phyloP scores from a whole-genome alignment of 2,329 filamentous ascomycete species.

The Pseudogymnoascus sp. region DNA sequence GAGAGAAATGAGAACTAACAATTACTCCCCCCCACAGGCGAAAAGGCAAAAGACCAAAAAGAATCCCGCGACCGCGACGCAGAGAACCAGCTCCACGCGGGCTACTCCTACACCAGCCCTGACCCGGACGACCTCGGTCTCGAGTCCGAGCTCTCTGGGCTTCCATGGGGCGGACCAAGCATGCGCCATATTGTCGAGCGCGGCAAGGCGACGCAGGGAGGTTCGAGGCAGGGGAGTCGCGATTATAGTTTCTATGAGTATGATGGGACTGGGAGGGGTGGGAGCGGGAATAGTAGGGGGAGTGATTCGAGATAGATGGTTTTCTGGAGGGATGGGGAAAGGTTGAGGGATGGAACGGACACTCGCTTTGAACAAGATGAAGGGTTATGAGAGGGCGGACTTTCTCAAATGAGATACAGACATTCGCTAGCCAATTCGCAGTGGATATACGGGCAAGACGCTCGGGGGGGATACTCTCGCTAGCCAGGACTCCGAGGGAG shows the following conservation, averaged over 20 bases:
- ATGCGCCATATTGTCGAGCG: conserved; percentile 43
- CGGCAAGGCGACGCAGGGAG: conserved; percentile 34
- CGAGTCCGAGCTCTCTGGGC: conserved; percentile 50
- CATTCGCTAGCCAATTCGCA: not conserved
- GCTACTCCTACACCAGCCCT: conserved; percentile 54
- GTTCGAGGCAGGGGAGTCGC: conserved; percentile 21
- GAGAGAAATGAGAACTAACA: not conserved
- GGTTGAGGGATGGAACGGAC: not conserved
- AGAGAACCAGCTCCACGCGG: conserved; percentile 55
- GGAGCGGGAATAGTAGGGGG: conserved; percentile 17
- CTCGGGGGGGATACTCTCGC: not conserved
- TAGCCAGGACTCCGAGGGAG: not conserved
- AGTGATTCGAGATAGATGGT: conserved; percentile 17
- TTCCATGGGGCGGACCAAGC: conserved; percentile 65
- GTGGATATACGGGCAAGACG: not conserved
- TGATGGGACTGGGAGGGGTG: conserved; percentile 22
- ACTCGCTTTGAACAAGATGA: not conserved
- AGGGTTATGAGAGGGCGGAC: not conserved
- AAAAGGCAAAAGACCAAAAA: conserved; percentile 59
- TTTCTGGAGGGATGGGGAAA: not conserved
- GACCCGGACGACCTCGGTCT: conserved; percentile 45
- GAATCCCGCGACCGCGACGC: conserved; percentile 56
- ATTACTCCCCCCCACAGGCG: conserved; percentile 39
- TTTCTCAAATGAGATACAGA: not conserved
- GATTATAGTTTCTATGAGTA: conserved; percentile 22